A percentile compares a stretch with the other conserved stretches of the same genome.
Conservation (phyloP, 2,329 filamentous ascomycete species). For the Fonsecaea nubica region DNA sequence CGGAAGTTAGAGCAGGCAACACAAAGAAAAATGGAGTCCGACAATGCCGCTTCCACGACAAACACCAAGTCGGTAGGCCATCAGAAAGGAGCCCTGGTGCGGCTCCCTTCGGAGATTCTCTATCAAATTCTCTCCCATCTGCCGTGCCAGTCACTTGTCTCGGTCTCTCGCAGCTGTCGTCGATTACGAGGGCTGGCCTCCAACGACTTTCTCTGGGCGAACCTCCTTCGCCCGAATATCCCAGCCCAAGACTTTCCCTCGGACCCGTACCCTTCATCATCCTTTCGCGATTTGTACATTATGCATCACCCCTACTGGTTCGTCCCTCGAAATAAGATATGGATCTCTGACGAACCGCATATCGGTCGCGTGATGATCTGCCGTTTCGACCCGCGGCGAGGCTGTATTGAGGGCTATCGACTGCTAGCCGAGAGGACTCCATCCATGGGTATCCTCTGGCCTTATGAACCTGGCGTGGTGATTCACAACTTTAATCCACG, state of each 20-base stretch:
- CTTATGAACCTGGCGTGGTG: constrained; percentile 67
- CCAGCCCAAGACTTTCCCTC: constrained; percentile 60
- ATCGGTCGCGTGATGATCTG: constrained; percentile 76
- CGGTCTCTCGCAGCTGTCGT: constrained; percentile 67
- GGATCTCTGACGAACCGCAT: constrained; percentile 79
- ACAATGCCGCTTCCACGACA: constrained; percentile 4
- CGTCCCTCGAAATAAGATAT: constrained; percentile 77
- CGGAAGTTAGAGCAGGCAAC: constrained; percentile 6
- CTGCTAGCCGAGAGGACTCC: constrained; percentile 69
- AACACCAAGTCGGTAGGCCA: constrained; percentile 23
- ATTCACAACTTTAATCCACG: constrained; percentile 75
- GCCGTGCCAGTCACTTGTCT: constrained; percentile 67
- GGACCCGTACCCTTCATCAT: constrained; percentile 61
- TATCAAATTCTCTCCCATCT: constrained; percentile 73
- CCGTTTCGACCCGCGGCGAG: constrained; percentile 75
- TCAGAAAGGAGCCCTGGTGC: constrained; percentile 32
- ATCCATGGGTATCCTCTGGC: constrained; percentile 68
- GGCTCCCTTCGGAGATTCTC: constrained; percentile 76
- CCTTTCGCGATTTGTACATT: constrained; percentile 74
- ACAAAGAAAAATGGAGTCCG: constrained; percentile 4
- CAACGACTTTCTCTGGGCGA: constrained; percentile 75
- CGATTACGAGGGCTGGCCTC: constrained; percentile 64
- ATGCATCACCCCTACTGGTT: constrained; percentile 86
- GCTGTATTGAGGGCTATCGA: constrained; percentile 80
- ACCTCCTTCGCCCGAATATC: constrained; percentile 71